A percentile compares a stretch with the other conserved stretches of the same genome.
phyloP scores from a whole-genome alignment of 805 yeast species.

The Yamadazyma phyllophila region DNA sequence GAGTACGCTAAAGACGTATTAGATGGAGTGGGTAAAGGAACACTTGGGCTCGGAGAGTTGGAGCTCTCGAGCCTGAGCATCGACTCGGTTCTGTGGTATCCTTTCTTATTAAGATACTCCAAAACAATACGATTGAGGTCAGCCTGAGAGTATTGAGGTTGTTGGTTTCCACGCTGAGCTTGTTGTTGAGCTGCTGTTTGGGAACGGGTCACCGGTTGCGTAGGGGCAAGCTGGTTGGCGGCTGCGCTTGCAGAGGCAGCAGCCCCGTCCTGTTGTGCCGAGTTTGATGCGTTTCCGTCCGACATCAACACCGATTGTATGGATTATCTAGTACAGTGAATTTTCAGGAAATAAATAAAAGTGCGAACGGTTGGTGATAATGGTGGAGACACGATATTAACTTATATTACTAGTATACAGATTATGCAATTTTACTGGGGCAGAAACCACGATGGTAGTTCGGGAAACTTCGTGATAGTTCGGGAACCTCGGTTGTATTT shows the following conservation, averaged over 20 bases:
- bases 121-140: slow-evolving; percentile 89
- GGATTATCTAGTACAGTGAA: background rate
- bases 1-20: slow-evolving; percentile 36
- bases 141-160: slow-evolving; percentile 65
- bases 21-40: slow-evolving; percentile 49
- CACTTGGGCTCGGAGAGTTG: slow-evolving; percentile 53
- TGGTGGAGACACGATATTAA: slow-evolving; percentile 1
- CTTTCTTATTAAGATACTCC: slow-evolving; percentile 90
- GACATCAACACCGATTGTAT: background rate
- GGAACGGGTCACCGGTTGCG: slow-evolving; percentile 14
- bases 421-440: too few species aligned
- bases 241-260: background rate
- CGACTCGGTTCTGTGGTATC: slow-evolving; percentile 91
- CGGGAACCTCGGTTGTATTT: too few species aligned
- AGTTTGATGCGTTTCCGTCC: slow-evolving; percentile 3
- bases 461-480: too few species aligned
- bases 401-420: background rate
- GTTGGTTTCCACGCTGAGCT: slow-evolving; percentile 19
- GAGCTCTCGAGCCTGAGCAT: slow-evolving; percentile 86
- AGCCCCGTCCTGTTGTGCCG: slow-evolving; percentile 1
- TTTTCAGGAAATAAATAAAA: slow-evolving; percentile 2
- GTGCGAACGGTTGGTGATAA: slow-evolving; percentile 6
- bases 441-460: too few species aligned
- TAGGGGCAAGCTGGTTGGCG: background rate
- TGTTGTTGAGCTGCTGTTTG: slow-evolving; percentile 13